These are phyloP conservation scores for Periconia sp. DNA, from an alignment of 2,329 filamentous ascomycete species.

Conservation along the genomic window DNA sequence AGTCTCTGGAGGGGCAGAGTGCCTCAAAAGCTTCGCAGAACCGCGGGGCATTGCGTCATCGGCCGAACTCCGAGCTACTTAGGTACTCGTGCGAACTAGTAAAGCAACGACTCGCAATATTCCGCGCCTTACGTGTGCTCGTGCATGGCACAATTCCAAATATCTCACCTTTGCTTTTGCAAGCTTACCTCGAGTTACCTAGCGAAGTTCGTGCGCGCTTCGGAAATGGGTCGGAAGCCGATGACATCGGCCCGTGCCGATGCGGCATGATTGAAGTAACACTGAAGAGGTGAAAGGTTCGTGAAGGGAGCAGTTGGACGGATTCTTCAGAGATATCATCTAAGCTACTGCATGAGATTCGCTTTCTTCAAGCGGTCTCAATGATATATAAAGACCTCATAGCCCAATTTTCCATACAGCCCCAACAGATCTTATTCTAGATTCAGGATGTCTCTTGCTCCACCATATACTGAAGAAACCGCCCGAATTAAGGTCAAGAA, in stretches of 20 bases:
- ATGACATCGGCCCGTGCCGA: too few species aligned
- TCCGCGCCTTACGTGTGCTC: too few species aligned
- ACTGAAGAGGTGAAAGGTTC: too few species aligned
- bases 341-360: not conserved
- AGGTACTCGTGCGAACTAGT: not conserved
- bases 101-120: too few species aligned
- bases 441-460: slow-evolving; percentile 57
- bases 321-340: too few species aligned
- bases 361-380: too few species aligned
- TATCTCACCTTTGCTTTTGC: not conserved
- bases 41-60: slow-evolving; percentile 6
- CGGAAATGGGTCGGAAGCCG: too few species aligned
- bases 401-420: too few species aligned
- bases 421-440: too few species aligned
- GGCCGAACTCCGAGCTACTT: not conserved
- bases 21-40: slow-evolving; percentile 1
- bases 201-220: not conserved
- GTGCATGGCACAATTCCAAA: slow-evolving; percentile 6
- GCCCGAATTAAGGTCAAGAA: slow-evolving; percentile 80
- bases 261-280: too few species aligned
- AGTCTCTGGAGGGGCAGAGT: slow-evolving; percentile 1
- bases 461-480: slow-evolving; percentile 77
- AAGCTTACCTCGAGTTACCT: not conserved
- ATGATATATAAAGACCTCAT: too few species aligned
- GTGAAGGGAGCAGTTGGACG: too few species aligned